phyloP scores from a whole-genome alignment of 768 basidiomycete species.

The Pisolithus marmoratus region DNA sequence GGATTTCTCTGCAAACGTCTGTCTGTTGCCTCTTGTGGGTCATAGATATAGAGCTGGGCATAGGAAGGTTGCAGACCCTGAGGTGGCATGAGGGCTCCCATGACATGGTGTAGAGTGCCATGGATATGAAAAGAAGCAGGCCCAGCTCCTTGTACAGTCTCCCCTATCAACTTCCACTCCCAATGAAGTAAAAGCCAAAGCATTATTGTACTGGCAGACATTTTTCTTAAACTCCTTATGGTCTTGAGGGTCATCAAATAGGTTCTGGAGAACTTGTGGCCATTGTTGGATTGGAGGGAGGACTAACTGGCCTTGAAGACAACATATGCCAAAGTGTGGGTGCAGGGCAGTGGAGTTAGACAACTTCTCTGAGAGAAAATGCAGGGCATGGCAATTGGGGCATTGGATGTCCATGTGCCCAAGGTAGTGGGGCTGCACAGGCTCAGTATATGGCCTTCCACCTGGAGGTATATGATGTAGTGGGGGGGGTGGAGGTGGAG shows the following conservation, averaged over 20 bases:
- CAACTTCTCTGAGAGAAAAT: constrained; percentile 12
- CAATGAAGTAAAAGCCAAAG: constrained; percentile 37
- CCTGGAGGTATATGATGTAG: too few relatives aligned
- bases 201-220: constrained; percentile 34
- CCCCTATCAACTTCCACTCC: constrained; percentile 26
- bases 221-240: constrained; percentile 28
- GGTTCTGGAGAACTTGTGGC: constrained; percentile 4
- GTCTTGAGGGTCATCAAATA: constrained; percentile 6
- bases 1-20: too few relatives aligned
- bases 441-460: constrained; percentile 9
- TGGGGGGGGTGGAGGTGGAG: not conserved
- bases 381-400: constrained; percentile 13
- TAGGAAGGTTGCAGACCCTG: too few relatives aligned
- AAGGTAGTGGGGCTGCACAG: not conserved
- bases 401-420: constrained; percentile 7
- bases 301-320: constrained; percentile 21
- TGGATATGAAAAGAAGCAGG: constrained; percentile 17
- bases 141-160: constrained; percentile 11
- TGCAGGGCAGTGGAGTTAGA: not conserved
- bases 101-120: constrained; percentile 33
- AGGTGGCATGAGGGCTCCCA: too few relatives aligned
- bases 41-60: constrained; percentile 34
- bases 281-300: constrained; percentile 11
- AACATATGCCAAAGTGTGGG: constrained; percentile 21
- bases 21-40: constrained; percentile 17